Conservation (phyloP, 2,329 filamentous ascomycete species). For the Paraconiothyrium sp. region DNA sequence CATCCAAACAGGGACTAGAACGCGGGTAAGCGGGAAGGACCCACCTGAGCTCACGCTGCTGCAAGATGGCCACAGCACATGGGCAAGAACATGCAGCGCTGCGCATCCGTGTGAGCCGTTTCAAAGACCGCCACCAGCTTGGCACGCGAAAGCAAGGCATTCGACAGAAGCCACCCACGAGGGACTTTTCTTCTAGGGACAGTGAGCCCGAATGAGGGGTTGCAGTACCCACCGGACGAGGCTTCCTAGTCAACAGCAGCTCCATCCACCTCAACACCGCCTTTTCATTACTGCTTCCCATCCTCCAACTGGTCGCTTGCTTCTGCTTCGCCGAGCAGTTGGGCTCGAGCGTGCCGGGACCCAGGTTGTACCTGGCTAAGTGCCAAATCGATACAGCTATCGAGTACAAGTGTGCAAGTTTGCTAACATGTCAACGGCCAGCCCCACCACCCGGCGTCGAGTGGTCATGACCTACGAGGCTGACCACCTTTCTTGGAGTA, state of each 20-base stretch:
- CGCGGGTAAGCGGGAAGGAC: neutral
- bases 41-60: conserved; percentile 7
- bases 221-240: conserved; percentile 18
- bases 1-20: neutral
- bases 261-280: conserved; percentile 37
- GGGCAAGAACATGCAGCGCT: conserved; percentile 22
- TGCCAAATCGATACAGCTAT: neutral
- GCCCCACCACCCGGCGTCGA: conserved; percentile 29
- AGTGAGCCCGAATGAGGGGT: conserved; percentile 24
- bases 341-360: conserved; percentile 9
- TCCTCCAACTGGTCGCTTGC: conserved; percentile 24
- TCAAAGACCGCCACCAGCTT: conserved; percentile 26
- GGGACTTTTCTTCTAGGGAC: conserved; percentile 24
- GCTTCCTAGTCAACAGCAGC: conserved; percentile 28
- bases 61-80: conserved; percentile 35
- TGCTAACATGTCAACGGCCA: conserved; percentile 6
- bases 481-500: conserved; percentile 37
- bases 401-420: conserved; percentile 14
- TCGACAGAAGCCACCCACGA: conserved; percentile 21
- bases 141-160: conserved; percentile 39
- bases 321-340: neutral
- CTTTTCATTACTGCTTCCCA: conserved; percentile 20
- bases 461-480: conserved; percentile 44
- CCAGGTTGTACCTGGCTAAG: conserved; percentile 21
- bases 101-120: conserved; percentile 39